Base-by-base conservation (phyloP, 2,329 filamentous ascomycete genomes). In the Ampelomyces quisqualis region DNA sequence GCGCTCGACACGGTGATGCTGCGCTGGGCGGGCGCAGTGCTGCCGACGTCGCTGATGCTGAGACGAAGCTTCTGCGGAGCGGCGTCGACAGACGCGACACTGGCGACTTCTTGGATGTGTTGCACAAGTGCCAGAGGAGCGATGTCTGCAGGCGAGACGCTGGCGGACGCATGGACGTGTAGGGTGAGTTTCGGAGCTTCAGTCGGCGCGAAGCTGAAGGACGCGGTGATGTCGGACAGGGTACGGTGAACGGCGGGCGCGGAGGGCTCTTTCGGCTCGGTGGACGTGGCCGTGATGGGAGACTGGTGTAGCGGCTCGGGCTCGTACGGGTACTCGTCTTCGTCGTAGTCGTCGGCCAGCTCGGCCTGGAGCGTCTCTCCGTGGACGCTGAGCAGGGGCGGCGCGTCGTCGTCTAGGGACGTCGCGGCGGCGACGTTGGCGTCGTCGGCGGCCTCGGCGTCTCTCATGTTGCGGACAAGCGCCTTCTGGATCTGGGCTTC, bases 401-500 rank as follows among this genome's bases (percentile, higher is more conserved):
- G 41, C 14, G 36, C 33, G 7, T 45, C 46, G 24, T 41, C 40
- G 31, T 33, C 38, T 8, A 47, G 41, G 7, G 56, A 50, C 5
- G 49, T 37, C 8, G 22, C 35, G n/a, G 46, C 42, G 6, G 40
- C 47, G 5, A 34, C 42, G 14, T 33, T 30, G 13, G 40, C 30
- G 9, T 32, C 32, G 15, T 24, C 47, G 13, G 41, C 38, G 2
- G 35, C 45, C 23, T 52, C 45, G 31, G 44, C 47, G 13, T 32
- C 36, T 8, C 45, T 33, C 13, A 47, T 38, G 31, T 19, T 46
- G 32, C 44, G 43, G 23, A 46, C 34, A 2, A 41, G 30, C 39
- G 51, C 45, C 38, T 53, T 56, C 31, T 60, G 57, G 14, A 43
- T 30, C 30, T 56, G 46, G 7, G 22, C 32, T 35, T 60, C 57